A percentile compares a stretch with the other conserved stretches of the same genome.
These are phyloP conservation scores for Plasmodium coatneyi DNA, from an alignment of 169 alveolate genomes.

Conservation along the genomic window DNA sequence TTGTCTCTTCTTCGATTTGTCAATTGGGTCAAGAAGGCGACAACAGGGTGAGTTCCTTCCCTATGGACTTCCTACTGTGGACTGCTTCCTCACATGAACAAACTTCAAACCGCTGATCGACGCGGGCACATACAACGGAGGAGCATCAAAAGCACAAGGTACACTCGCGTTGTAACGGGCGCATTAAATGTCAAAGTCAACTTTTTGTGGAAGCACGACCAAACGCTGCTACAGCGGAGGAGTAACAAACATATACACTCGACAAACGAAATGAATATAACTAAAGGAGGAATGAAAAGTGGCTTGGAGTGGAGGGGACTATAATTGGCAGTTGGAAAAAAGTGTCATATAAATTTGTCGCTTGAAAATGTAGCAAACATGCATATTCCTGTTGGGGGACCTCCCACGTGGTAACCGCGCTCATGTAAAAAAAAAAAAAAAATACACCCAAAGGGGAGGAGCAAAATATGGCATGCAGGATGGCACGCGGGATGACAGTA, in stretches of 20 bases:
- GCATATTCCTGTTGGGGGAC: neutral
- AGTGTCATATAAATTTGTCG: neutral
- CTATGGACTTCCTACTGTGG: neutral
- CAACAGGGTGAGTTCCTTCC: neutral
- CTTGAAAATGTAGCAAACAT: neutral
- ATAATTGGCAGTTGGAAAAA: neutral
- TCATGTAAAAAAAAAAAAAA: neutral
- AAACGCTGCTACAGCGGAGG: neutral
- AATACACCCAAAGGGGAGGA: neutral
- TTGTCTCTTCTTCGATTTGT: conserved; percentile 8
- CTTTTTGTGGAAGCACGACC: neutral
- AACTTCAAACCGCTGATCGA: neutral
- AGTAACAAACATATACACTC: neutral
- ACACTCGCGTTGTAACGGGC: neutral
- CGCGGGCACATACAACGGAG: neutral
- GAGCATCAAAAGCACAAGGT: neutral
- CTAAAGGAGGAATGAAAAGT: neutral
- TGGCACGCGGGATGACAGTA: neutral
- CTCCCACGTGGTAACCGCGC: neutral
- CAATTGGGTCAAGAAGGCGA: neutral
- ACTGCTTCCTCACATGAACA: neutral
- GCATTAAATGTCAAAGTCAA: neutral
- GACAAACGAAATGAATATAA: neutral
- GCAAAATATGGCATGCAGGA: neutral
- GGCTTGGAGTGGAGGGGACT: neutral